A percentile compares a stretch with the other conserved stretches of the same genome.
Conservation (phyloP, 108 stramenopile genomes). For the Nitzschia sp. region DNA sequence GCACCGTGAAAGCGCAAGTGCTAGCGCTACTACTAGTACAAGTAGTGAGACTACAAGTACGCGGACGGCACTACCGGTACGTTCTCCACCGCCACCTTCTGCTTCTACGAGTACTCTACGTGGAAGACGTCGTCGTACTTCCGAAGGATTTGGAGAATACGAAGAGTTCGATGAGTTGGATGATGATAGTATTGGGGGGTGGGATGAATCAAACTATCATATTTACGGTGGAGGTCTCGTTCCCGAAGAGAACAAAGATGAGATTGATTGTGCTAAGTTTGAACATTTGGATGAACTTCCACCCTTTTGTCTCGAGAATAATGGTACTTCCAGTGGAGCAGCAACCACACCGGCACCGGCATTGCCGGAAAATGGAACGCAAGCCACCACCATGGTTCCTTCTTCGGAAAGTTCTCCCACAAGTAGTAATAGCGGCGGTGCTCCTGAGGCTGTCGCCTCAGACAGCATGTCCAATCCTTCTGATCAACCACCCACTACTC, state of each 20-base stretch:
- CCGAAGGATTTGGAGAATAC: too few species aligned
- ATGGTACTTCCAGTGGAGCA: not conserved
- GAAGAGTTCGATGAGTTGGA: too few species aligned
- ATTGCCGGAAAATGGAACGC: not conserved
- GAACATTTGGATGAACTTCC: not conserved
- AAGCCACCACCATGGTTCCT: not conserved
- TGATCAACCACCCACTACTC: not conserved
- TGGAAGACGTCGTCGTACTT: too few species aligned
- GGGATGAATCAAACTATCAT: not conserved
- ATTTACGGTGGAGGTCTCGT: not conserved
- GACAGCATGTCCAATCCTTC: not conserved
- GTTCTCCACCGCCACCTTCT: too few species aligned
- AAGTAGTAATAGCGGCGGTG: not conserved
- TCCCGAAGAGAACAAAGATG: constrained; percentile 1
- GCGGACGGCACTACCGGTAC: too few species aligned
- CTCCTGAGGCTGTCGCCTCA: not conserved
- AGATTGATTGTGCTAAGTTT: not conserved
- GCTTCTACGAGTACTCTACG: too few species aligned
- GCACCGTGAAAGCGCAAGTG: too few species aligned
- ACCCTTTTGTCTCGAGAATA: not conserved
- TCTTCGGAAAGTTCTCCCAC: not conserved
- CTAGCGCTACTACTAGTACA: too few species aligned
- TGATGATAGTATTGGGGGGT: not conserved
- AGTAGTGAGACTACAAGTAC: too few species aligned
- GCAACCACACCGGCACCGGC: not conserved